A percentile compares a stretch with the other conserved stretches of the same genome.
These are phyloP conservation scores for Coemansia sp. DNA, from an alignment of 192 early-diverging fungal genomes.

Conservation along the genomic window DNA sequence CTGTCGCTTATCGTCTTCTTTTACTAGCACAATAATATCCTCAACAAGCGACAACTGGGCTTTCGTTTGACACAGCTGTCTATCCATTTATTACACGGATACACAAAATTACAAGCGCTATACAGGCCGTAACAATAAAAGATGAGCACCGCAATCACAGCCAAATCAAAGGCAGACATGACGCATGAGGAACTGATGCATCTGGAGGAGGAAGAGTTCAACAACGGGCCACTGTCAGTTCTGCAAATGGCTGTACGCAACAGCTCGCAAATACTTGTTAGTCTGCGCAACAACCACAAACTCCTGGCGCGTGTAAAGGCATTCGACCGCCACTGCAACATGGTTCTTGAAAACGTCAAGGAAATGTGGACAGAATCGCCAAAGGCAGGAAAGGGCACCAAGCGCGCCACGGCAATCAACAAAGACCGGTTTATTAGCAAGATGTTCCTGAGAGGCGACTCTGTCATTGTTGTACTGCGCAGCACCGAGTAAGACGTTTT, in stretches of 20 bases:
- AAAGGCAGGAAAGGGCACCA: conserved; percentile 81
- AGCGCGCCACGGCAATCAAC: conserved; percentile 95
- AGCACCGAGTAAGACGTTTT: conserved; percentile 22
- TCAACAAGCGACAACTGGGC: too few relatives aligned
- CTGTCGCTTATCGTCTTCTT: too few relatives aligned
- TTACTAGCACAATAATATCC: too few relatives aligned
- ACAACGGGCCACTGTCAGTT: conserved; percentile 95
- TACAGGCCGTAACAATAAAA: neutral
- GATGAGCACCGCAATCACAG: conserved; percentile 48
- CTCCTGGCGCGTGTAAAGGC: conserved; percentile 97
- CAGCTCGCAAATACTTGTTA: conserved; percentile 95
- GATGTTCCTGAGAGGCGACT: conserved; percentile 97
- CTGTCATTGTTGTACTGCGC: conserved; percentile 77
- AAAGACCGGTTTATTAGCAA: conserved; percentile 98
- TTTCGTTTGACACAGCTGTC: neutral
- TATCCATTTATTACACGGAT: neutral
- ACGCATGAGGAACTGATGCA: conserved; percentile 77
- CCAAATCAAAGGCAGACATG: conserved; percentile 55
- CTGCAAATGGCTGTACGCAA: conserved; percentile 91
- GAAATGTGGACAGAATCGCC: conserved; percentile 99
- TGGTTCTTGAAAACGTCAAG: conserved; percentile 99
- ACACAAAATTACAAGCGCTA: neutral
- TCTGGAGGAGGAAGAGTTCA: conserved; percentile 93
- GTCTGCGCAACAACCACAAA: conserved; percentile 97
- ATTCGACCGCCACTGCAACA: conserved; percentile 99